Evolutionary conservation across 23 red algal genomes (phyloP).

Genomic region (Chondrus crispus): DNA sequence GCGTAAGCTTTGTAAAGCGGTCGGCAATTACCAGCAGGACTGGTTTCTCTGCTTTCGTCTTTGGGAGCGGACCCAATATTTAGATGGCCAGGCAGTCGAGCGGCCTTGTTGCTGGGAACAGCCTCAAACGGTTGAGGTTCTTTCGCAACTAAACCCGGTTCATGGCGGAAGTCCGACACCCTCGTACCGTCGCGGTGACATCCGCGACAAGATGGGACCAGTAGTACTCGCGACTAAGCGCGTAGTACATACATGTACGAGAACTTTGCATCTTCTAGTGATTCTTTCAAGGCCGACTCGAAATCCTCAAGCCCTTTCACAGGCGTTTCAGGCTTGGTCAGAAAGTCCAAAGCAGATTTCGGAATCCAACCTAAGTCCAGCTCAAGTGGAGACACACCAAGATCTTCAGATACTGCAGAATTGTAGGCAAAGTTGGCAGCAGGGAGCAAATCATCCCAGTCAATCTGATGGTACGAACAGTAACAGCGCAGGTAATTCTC

Average conservation of each 20-base stretch:
- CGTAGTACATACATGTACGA: background rate
- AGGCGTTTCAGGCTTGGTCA: background rate
- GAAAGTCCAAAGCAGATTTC: background rate
- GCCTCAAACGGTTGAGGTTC: too few species aligned
- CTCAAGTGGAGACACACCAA: background rate
- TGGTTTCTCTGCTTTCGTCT: too few species aligned
- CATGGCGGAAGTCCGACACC: too few species aligned
- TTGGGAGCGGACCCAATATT: too few species aligned
- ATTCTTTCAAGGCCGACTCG: background rate
- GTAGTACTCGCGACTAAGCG: too few species aligned
- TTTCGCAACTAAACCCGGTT: too few species aligned
- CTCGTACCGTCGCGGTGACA: too few species aligned
- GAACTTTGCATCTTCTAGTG: conserved; percentile 3
- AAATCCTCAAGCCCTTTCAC: background rate
- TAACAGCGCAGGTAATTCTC: background rate
- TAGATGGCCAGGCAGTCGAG: too few species aligned
- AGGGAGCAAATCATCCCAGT: background rate
- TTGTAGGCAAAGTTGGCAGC: background rate
- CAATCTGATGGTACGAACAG: background rate
- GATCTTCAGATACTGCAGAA: background rate
- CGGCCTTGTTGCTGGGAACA: too few species aligned
- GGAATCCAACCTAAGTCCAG: background rate
- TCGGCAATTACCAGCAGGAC: too few species aligned
- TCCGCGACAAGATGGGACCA: too few species aligned
- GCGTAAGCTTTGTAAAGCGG: too few species aligned